Evolutionary conservation across 2,329 filamentous ascomycete species (phyloP).

Genomic region (Lasiodiplodia citricola): DNA sequence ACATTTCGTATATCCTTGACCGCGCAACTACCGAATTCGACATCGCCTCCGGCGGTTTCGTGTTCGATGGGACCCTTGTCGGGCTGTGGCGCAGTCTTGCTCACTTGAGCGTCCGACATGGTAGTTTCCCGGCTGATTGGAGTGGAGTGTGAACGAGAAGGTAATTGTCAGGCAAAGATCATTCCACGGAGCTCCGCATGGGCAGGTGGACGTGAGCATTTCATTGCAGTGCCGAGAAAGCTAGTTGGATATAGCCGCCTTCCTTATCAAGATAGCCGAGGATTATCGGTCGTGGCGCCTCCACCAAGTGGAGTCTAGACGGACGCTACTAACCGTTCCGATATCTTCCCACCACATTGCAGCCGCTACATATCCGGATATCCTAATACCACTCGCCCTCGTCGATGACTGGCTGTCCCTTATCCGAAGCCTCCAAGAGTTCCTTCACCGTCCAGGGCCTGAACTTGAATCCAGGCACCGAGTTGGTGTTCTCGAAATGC

Average conservation of each 20-base stretch:
- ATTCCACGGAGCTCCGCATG: background rate
- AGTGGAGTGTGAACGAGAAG: background rate
- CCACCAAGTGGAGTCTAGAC: too few relatives aligned
- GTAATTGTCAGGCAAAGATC: background rate
- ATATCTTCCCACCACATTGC: too few relatives aligned
- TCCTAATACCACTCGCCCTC: background rate
- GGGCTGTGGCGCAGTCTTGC: background rate
- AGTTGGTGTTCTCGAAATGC: background rate
- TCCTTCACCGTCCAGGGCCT: conserved; percentile 28
- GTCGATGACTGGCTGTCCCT: background rate
- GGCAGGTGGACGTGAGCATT: background rate
- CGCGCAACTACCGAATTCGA: background rate
- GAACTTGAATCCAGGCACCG: background rate
- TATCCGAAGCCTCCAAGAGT: background rate
- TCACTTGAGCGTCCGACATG: background rate
- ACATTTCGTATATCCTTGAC: background rate
- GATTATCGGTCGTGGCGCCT: background rate
- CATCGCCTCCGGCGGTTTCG: background rate
- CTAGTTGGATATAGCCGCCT: background rate
- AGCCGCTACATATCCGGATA: conserved; percentile 4
- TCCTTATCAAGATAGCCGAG: background rate
- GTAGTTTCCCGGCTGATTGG: background rate
- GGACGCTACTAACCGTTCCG: too few relatives aligned
- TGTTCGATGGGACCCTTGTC: background rate
- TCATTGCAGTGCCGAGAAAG: background rate